These are phyloP conservation scores for Russula lepida DNA, from an alignment of 768 basidiomycete genomes.

Conservation along the genomic window DNA sequence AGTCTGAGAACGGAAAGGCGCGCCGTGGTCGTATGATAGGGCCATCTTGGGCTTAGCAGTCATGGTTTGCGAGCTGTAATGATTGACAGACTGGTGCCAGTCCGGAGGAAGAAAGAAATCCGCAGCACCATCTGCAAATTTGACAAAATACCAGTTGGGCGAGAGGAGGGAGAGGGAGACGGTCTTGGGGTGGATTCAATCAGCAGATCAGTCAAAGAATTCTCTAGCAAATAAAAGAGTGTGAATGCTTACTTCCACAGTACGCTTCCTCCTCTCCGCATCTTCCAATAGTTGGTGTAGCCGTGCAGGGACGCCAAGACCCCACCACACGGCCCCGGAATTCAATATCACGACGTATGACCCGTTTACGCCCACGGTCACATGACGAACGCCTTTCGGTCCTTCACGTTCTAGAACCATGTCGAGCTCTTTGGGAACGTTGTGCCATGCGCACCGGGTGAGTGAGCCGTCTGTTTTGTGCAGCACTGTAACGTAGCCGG, in stretches of 20 bases:
- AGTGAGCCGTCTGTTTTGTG: constrained; percentile 1
- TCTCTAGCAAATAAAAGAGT: neutral
- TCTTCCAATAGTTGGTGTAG: neutral
- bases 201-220: neutral
- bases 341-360: constrained; percentile 9
- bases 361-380: constrained; percentile 3
- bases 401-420: neutral
- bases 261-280: neutral
- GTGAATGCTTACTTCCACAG: neutral
- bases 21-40: neutral
- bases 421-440: neutral
- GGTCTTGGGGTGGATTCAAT: neutral
- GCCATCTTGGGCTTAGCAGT: neutral
- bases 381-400: constrained; percentile 6
- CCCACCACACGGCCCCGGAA: constrained; percentile 2
- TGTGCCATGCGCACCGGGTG: constrained; percentile 6
- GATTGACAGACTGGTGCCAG: neutral
- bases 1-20: neutral
- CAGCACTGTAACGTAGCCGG: constrained; percentile 5
- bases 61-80: neutral
- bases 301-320: neutral
- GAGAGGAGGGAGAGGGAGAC: constrained; percentile 9
- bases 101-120: neutral
- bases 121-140: constrained; percentile 3
- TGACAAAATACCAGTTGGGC: constrained; percentile 5